A percentile compares a stretch with the other conserved stretches of the same genome.
phyloP scores from a whole-genome alignment of 345 rosid genomes.

The Acer campestre region DNA sequence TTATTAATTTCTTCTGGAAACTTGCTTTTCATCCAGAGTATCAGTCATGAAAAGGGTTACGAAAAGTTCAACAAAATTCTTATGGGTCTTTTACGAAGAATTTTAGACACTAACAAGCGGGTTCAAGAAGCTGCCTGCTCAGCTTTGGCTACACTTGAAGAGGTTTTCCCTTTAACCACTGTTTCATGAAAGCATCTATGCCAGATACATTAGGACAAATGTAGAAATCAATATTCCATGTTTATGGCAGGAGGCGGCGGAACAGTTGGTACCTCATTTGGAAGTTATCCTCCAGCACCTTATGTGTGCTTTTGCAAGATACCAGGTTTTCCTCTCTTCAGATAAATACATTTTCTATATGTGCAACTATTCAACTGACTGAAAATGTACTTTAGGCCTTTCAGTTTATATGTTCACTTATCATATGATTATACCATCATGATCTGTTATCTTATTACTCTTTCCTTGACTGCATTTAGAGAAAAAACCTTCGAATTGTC shows the following conservation, averaged over 20 bases:
- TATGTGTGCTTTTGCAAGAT: constrained; percentile 94
- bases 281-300: constrained; percentile 90
- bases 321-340: constrained; percentile 61
- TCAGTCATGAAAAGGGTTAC: constrained; percentile 58
- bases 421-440: not conserved
- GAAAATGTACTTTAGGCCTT: not conserved
- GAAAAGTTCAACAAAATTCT: constrained; percentile 85
- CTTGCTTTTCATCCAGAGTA: constrained; percentile 18
- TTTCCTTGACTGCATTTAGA: constrained; percentile 41
- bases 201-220: not conserved
- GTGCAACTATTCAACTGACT: not conserved
- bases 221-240: not conserved
- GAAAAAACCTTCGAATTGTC: constrained; percentile 89
- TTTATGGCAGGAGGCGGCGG: constrained; percentile 74
- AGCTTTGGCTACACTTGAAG: constrained; percentile 95
- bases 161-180: constrained; percentile 52
- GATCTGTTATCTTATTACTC: not conserved
- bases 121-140: constrained; percentile 99
- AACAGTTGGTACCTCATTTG: constrained; percentile 77
- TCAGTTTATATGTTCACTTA: not conserved
- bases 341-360: not conserved
- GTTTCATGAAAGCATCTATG: constrained; percentile 19
- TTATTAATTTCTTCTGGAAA: not conserved
- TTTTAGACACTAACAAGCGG: constrained; percentile 88
- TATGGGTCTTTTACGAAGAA: constrained; percentile 75